Conservation (phyloP, 2,329 filamentous ascomycete genomes). For the Hymenoscyphus infarciens region DNA sequence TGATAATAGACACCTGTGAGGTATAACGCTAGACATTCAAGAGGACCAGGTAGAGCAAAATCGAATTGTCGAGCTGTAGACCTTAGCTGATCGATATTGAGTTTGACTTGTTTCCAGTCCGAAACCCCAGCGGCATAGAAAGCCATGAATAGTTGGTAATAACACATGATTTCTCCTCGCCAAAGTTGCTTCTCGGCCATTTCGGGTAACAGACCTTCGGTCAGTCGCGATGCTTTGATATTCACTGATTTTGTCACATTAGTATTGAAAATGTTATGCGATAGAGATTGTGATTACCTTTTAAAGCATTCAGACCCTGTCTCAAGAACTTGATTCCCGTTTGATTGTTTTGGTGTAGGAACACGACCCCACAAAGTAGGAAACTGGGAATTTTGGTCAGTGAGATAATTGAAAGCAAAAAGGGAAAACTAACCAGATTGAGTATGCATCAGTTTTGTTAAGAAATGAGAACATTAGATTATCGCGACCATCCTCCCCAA, state of each 20-base stretch:
- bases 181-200: conserved; percentile 28
- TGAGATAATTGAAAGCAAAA: background rate
- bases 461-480: conserved; percentile 59
- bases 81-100: conserved; percentile 25
- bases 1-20: conserved; percentile 73
- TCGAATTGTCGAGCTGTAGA: conserved; percentile 24
- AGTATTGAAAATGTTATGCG: background rate
- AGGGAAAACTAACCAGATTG: conserved; percentile 29
- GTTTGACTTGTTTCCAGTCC: conserved; percentile 32
- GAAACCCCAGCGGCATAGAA: conserved; percentile 31
- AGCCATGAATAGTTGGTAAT: conserved; percentile 33
- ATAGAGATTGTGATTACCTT: conserved; percentile 21
- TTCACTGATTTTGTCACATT: background rate
- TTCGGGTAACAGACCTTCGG: conserved; percentile 24
- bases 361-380: conserved; percentile 31
- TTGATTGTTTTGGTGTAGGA: conserved; percentile 49
- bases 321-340: conserved; percentile 54
- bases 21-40: conserved; percentile 46
- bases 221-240: background rate
- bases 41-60: conserved; percentile 24
- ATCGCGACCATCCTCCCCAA: conserved; percentile 45
- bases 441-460: conserved; percentile 54
- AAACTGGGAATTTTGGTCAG: conserved; percentile 19
- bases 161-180: conserved; percentile 33
- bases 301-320: conserved; percentile 50